Evolutionary conservation across 176 grass and related monocot genomes (phyloP), one percentile per base, ranked within the genome.

Genomic region (Eragrostis nindensis): DNA sequence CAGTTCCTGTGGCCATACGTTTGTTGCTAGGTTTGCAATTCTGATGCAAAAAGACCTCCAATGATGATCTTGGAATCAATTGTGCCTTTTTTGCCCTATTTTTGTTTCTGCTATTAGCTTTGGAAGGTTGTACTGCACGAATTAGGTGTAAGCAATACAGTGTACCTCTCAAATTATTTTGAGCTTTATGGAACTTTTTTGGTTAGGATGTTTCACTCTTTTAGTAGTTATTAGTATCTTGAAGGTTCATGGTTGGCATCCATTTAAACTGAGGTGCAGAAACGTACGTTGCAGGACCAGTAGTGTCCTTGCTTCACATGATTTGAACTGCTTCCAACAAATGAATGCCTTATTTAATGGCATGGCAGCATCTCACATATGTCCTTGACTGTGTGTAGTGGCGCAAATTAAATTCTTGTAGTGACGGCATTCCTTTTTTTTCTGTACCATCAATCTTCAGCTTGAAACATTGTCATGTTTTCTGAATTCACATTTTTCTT

Each of bases 191-290:
- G 24, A 60, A 70, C 32, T 26, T 52, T 62, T 57, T 76, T 76
- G 48, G 73, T 85, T 82, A 46, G 45, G 65, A 66, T 81, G 63
- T 14, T 78, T 30, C 82, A 68, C 25, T 66, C 16, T 57, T 83
- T 26, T 67, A 47, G 73, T 45, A 0, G 22, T 36, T 57, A 8
- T 47, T 72, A 59, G 5, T n/a, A 82, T 87, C 30, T 17, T 43
- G 53, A 27, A 17, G 54, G 17, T 69, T 48, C 77, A 80, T 30
- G 25, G 45, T 8, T 26, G 39, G 21, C 81, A 54, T 80, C 62
- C 64, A 56, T 85, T 39, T 64, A 60, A 42, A 68, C 38, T 29
- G 61, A 59, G n/a, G 68, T 79, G 86, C 11, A 61, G 47, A 56
- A 43, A 71, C 16, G 66, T 78, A 87, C 36, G 13, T 56, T 30